Evolutionary conservation across 495 filamentous ascomycete genomes (phyloP).

Genomic region (Apodospora peruviana): DNA sequence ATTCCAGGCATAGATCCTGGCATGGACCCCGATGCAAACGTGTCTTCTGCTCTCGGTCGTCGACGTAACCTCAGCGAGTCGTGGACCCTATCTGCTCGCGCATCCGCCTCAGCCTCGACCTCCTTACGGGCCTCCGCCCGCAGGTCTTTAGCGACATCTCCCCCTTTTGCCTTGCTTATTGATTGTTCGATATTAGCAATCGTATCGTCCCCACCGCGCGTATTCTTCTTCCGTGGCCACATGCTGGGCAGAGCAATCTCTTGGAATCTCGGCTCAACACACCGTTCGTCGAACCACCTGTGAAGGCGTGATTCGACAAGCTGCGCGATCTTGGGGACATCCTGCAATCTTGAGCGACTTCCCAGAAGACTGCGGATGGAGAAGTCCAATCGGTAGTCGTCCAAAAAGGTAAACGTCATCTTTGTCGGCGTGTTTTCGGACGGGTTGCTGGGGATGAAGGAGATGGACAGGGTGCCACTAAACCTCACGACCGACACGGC

Average conservation of each 20-base stretch:
- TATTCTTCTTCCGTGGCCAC: constrained; percentile 87
- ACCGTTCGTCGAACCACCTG: constrained; percentile 94
- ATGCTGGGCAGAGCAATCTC: constrained; percentile 89
- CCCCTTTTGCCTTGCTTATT: constrained; percentile 42
- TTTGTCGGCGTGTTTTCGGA: constrained; percentile 60
- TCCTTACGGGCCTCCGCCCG: constrained; percentile 43
- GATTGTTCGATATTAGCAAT: constrained; percentile 35
- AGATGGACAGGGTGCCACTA: constrained; percentile 87
- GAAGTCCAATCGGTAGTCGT: constrained; percentile 92
- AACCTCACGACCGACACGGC: constrained; percentile 90
- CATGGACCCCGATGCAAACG: constrained; percentile 28
- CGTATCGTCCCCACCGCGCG: constrained; percentile 55
- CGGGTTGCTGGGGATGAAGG: constrained; percentile 69
- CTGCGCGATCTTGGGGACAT: constrained; percentile 96
- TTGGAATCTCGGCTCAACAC: constrained; percentile 92
- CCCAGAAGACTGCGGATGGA: constrained; percentile 88
- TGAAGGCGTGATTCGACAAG: constrained; percentile 87
- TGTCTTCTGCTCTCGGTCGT: constrained; percentile 27
- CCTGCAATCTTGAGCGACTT: constrained; percentile 80
- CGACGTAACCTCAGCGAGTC: constrained; percentile 34
- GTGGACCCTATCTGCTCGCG: constrained; percentile 26
- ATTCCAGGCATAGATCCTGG: constrained; percentile 27
- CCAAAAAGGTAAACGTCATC: constrained; percentile 89
- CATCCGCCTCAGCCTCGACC: constrained; percentile 35
- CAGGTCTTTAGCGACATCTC: constrained; percentile 41